phyloP scores from a whole-genome alignment of 768 basidiomycete genomes.

The Cantharellus anzutake region DNA sequence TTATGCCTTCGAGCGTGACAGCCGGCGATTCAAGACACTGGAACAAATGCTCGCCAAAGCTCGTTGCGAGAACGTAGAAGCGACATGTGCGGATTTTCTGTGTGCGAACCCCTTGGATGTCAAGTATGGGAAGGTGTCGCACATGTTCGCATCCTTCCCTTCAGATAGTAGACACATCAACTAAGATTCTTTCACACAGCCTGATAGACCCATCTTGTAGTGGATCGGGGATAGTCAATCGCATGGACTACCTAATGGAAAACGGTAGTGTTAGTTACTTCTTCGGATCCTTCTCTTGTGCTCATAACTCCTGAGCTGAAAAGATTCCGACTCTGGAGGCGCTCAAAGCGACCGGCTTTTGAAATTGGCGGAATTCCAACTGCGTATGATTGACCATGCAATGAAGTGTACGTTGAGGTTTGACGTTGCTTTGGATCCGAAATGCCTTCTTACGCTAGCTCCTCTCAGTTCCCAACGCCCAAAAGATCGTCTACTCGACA shows the following conservation, averaged over 20 bases:
- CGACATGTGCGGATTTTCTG: slow-evolving; percentile 71
- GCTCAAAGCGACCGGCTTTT: slow-evolving; percentile 46
- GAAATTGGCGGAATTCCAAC: slow-evolving; percentile 76
- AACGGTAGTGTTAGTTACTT: slow-evolving; percentile 28
- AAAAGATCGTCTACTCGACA: slow-evolving; percentile 90
- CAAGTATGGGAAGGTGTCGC: slow-evolving; percentile 48
- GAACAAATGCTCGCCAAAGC: slow-evolving; percentile 73
- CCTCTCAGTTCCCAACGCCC: slow-evolving; percentile 46
- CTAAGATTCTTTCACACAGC: slow-evolving; percentile 21
- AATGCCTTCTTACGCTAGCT: background rate
- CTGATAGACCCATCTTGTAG: slow-evolving; percentile 94
- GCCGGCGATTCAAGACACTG: slow-evolving; percentile 62
- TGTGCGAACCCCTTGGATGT: slow-evolving; percentile 45
- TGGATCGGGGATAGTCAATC: slow-evolving; percentile 81
- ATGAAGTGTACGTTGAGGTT: slow-evolving; percentile 56
- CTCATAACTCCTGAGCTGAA: too few species aligned
- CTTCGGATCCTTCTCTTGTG: background rate
- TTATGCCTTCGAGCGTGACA: slow-evolving; percentile 80
- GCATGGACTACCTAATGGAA: slow-evolving; percentile 67
- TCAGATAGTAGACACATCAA: background rate
- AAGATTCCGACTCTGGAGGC: slow-evolving; percentile 8
- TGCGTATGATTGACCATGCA: slow-evolving; percentile 81
- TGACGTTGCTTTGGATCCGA: slow-evolving; percentile 6
- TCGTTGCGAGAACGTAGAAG: slow-evolving; percentile 58
- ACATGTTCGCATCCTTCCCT: slow-evolving; percentile 44